Evolutionary conservation across 2,329 filamentous ascomycete genomes (phyloP).

Genomic region (Pseudocercospora pini-densiflorae): DNA sequence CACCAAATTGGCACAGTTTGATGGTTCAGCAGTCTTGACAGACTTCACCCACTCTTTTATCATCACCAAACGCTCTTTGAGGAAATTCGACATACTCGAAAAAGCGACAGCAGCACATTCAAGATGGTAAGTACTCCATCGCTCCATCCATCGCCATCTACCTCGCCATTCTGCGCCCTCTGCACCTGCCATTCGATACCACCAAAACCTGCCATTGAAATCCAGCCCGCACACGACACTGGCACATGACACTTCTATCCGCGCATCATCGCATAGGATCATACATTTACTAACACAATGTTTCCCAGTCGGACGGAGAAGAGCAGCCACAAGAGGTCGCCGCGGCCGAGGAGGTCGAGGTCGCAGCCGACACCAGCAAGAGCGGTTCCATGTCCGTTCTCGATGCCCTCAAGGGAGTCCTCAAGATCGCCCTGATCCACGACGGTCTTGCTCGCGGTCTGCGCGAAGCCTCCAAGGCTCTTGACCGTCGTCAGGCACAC

Average conservation of each 20-base stretch:
- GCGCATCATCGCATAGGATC: neutral
- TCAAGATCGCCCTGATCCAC: conserved; percentile 99
- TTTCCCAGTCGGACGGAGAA: conserved; percentile 97
- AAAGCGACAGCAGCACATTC: conserved; percentile 32
- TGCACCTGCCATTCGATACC: conserved; percentile 8
- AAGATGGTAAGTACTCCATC: conserved; percentile 31
- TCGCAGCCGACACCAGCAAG: conserved; percentile 81
- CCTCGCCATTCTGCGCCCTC: neutral
- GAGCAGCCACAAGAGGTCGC: conserved; percentile 80
- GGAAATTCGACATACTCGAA: conserved; percentile 33
- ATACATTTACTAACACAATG: conserved; percentile 26
- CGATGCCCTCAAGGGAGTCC: conserved; percentile 97
- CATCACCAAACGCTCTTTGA: conserved; percentile 30
- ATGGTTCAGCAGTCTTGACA: neutral
- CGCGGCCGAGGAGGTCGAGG: conserved; percentile 87
- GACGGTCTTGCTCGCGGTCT: conserved; percentile 98
- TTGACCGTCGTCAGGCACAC: conserved; percentile 98
- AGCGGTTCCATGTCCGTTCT: conserved; percentile 92
- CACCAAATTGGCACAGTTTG: neutral
- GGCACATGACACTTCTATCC: conserved; percentile 6
- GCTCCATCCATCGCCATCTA: neutral
- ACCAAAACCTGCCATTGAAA: neutral
- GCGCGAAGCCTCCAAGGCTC: conserved; percentile 97
- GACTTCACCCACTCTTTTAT: neutral
- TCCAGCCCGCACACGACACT: neutral